Percentiles rank a stretch among this genome's conserved stretches.
Conservation (phyloP, 1,284 basidiomycete genomes). For the Tylopilus sp. region DNA sequence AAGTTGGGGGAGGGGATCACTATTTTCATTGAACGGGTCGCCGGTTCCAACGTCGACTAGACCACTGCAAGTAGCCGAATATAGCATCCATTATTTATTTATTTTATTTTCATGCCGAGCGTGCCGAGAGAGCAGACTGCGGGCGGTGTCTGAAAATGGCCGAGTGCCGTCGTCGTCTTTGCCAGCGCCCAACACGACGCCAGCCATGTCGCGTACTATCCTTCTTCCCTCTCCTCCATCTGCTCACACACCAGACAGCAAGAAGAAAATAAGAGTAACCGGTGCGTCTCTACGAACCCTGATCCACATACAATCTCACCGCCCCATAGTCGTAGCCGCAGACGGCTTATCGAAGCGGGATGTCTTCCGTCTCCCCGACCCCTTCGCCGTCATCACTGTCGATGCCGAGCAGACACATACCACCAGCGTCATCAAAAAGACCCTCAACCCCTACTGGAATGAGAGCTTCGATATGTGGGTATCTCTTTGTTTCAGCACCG, state of each 20-base stretch:
- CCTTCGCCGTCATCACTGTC: constrained; percentile 91
- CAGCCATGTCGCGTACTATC: constrained; percentile 25
- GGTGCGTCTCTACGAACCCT: constrained; percentile 33
- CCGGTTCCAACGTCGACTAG: no score
- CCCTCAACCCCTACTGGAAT: constrained; percentile 91
- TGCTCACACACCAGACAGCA: constrained; percentile 33
- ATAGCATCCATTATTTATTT: no score
- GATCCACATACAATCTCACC: not conserved
- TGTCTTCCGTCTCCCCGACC: constrained; percentile 87
- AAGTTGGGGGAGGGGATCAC: no score
- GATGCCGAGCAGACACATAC: constrained; percentile 93
- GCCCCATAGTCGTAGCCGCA: constrained; percentile 72
- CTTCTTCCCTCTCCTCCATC: not conserved
- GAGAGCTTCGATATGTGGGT: constrained; percentile 84
- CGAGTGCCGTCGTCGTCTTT: constrained; percentile 13
- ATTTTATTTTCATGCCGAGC: constrained; percentile 12
- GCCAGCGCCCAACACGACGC: constrained; percentile 14
- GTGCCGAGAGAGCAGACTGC: constrained; percentile 19
- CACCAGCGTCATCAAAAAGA: constrained; percentile 86
- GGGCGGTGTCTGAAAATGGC: constrained; percentile 32
- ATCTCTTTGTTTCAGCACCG: not conserved
- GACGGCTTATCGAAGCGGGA: constrained; percentile 87
- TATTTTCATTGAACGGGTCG: constrained; percentile 10
- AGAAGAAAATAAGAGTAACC: constrained; percentile 59
- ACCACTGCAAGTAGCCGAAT: not conserved